Percentiles rank a stretch among this genome's conserved stretches.
These are phyloP conservation scores for Neonectria coccinea DNA, from an alignment of 2,329 filamentous ascomycete species.

Conservation along the genomic window DNA sequence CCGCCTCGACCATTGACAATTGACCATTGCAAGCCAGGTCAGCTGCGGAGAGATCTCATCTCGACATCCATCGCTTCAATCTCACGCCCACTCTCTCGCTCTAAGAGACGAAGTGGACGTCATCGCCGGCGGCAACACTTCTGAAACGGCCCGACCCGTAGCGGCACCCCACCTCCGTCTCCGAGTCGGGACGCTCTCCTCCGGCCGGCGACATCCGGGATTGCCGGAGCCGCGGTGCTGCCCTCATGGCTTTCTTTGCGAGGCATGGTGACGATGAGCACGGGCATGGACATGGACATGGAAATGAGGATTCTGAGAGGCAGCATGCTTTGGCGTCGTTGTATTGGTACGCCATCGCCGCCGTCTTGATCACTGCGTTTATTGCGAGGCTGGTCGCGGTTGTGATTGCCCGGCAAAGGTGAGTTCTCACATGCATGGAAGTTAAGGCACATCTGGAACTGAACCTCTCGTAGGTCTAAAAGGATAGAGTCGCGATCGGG, in stretches of 20 bases:
- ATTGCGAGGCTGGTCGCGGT: slow-evolving; percentile 32
- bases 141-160: slow-evolving; percentile 23
- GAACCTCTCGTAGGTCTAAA: slow-evolving; percentile 27
- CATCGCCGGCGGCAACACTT: slow-evolving; percentile 5
- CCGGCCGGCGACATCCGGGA: not conserved
- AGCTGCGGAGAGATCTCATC: not conserved
- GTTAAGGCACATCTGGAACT: not conserved
- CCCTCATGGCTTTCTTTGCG: slow-evolving; percentile 34
- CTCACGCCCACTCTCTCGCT: not conserved
- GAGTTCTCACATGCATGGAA: not conserved
- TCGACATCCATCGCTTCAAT: slow-evolving; percentile 1
- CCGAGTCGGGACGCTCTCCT: not conserved
- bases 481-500: slow-evolving; percentile 32
- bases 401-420: slow-evolving; percentile 43
- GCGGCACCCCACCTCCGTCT: not conserved
- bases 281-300: slow-evolving; percentile 36
- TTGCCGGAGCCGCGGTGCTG: not conserved
- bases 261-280: slow-evolving; percentile 40
- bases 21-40: not conserved
- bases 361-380: slow-evolving; percentile 30
- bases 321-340: slow-evolving; percentile 43
- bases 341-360: slow-evolving; percentile 43
- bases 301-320: slow-evolving; percentile 41
- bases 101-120: not conserved
- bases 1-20: not conserved